Evolutionary conservation across 1,284 basidiomycete species (phyloP).

Genomic region (Neotropicomus parvogracilis): DNA sequence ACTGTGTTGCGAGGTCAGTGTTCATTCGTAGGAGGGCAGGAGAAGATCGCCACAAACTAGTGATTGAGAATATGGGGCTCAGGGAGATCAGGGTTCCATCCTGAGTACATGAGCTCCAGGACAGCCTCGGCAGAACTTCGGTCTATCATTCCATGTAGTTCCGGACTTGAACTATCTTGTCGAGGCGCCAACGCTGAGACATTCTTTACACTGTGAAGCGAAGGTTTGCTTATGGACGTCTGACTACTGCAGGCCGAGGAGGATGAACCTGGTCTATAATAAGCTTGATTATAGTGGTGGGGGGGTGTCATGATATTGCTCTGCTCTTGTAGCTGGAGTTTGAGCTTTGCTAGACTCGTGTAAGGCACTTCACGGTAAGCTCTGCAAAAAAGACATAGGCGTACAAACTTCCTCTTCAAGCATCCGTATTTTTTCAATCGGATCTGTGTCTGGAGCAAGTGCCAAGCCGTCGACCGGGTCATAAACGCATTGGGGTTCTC

Average conservation of each 20-base stretch:
- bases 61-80: slow-evolving; percentile 67
- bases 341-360: slow-evolving; percentile 52
- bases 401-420: slow-evolving; percentile 76
- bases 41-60: slow-evolving; percentile 50
- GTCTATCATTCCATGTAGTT: slow-evolving; percentile 37
- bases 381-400: slow-evolving; percentile 16
- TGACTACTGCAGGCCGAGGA: slow-evolving; percentile 21
- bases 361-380: slow-evolving; percentile 15
- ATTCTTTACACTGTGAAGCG: slow-evolving; percentile 6
- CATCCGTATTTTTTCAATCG: slow-evolving; percentile 66
- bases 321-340: slow-evolving; percentile 57
- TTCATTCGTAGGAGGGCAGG: neutral
- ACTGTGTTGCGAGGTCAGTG: slow-evolving; percentile 37
- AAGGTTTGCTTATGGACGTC: slow-evolving; percentile 5
- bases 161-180: slow-evolving; percentile 50
- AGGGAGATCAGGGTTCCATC: slow-evolving; percentile 80
- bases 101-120: slow-evolving; percentile 63
- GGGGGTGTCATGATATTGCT: slow-evolving; percentile 23
- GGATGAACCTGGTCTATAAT: slow-evolving; percentile 25
- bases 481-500: slow-evolving; percentile 76
- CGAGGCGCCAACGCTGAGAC: slow-evolving; percentile 28
- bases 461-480: slow-evolving; percentile 78
- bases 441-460: slow-evolving; percentile 70
- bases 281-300: slow-evolving; percentile 12
- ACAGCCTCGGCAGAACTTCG: slow-evolving; percentile 47